Conservation (phyloP, 306 rosid genomes). For the Cercis canadensis region DNA sequence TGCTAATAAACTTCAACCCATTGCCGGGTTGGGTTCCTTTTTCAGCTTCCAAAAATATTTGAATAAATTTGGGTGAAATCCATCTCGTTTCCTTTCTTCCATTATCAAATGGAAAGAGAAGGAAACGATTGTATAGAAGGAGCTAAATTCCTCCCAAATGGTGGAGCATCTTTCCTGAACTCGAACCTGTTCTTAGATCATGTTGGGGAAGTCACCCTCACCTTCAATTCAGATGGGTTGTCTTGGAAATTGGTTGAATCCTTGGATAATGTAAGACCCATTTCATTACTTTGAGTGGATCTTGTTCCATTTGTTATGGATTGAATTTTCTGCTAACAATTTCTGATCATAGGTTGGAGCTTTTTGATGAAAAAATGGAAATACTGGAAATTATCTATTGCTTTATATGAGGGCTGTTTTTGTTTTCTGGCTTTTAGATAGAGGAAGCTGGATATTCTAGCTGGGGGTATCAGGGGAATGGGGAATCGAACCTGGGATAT, state of each 20-base stretch:
- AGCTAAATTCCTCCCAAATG: conserved; percentile 33
- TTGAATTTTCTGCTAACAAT: background rate
- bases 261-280: conserved; percentile 48
- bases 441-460: too few species aligned
- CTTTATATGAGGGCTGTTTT: background rate
- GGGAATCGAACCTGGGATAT: background rate
- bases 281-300: conserved; percentile 2
- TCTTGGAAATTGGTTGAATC: conserved; percentile 64
- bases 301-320: background rate
- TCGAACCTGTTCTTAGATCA: conserved; percentile 66
- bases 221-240: conserved; percentile 63
- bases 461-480: too few species aligned
- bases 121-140: conserved; percentile 39
- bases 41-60: conserved; percentile 8
- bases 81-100: conserved; percentile 58
- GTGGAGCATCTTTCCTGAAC: conserved; percentile 45
- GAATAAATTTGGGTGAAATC: background rate
- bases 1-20: conserved; percentile 17
- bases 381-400: background rate
- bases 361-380: background rate
- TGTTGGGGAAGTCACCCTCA: conserved; percentile 65
- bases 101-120: conserved; percentile 53
- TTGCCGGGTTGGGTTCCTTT: conserved; percentile 7
- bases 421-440: too few species aligned
- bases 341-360: too few species aligned